These are phyloP conservation scores for Diplotaxis tenuifolia DNA, from an alignment of 345 rosid genomes.

Conservation along the genomic window DNA sequence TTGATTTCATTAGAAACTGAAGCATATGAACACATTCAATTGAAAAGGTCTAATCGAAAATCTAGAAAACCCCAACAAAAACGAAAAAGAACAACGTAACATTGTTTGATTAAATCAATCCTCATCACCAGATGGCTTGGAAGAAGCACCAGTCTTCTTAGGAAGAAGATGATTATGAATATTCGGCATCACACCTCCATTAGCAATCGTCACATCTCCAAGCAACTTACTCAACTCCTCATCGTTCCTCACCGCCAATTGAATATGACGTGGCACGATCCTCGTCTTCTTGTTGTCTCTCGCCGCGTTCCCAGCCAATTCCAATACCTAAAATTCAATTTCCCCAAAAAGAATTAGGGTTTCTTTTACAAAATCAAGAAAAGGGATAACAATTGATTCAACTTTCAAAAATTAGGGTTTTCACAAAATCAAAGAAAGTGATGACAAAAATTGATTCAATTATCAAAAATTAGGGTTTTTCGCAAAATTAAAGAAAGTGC, in stretches of 20 bases:
- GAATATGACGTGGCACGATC: conserved; percentile 88
- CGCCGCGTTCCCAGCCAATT: conserved; percentile 89
- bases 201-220: conserved; percentile 88
- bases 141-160: conserved; percentile 60
- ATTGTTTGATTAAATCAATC: conserved; percentile 36
- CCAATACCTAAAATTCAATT: conserved; percentile 53
- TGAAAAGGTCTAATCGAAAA: background rate
- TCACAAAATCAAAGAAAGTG: no score
- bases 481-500: no score
- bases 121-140: conserved; percentile 55
- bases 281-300: conserved; percentile 90
- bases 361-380: no score
- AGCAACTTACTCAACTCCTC: conserved; percentile 92
- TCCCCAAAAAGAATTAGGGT: background rate
- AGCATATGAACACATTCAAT: background rate
- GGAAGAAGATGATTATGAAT: conserved; percentile 90
- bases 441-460: no score
- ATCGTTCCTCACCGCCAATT: conserved; percentile 82
- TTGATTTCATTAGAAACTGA: background rate
- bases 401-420: no score
- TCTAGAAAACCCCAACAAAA: background rate
- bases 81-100: background rate
- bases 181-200: conserved; percentile 96
- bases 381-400: no score
- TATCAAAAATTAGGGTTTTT: no score